Base-by-base conservation (phyloP, 2,329 filamentous ascomycete genomes). In the Periglandula ipomoeae region DNA sequence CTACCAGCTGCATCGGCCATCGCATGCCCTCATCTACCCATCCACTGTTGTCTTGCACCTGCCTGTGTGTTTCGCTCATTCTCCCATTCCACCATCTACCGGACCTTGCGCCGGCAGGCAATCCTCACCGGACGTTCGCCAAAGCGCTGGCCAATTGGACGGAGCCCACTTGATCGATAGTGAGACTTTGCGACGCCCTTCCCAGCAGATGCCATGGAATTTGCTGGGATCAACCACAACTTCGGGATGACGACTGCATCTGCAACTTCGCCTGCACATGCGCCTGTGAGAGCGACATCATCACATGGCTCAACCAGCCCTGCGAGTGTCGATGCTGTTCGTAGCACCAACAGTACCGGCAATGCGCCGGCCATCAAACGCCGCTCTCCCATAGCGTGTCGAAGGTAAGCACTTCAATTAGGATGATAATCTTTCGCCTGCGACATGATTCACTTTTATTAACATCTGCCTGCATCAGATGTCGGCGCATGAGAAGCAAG, bases 401-500 rank as follows among this genome's bases (percentile, higher is more conserved):
- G 72, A 62, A 73, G 73, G 74, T 76, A 61, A 53, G 66, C 20
- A 19, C 34, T n/a, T 19, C 35, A 60, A 44, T 50, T 40, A 4
- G 4, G 22, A 19, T 3, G n/a, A 9, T n/a, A 9, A 20, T 15
- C 2, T 23, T 13, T 34, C 17, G 20, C 13, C 15, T 5, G 19
- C 6, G 5, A 13, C 5, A 9, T 11, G 19, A 11, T n/a, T 19
- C 15, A 20, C 4, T 19, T 38, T 38, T 20, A 8, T 46, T 30
- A 9, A 30, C 34, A 8, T 23, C 22, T 13, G 13, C 13, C 30
- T 19, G 41, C 27, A 49, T 15, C 46, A 76, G 74, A 65, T 79
- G 76, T 53, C 75, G 76, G 30, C 73, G 74, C 30, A 73, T 78
- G 68, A 71, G 76, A 51, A 77, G 73, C 59, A 79, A 78, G 62